Base-by-base conservation (phyloP, 228 moss, liverwort and hornwort genomes). In the Sphagnum fallax region DNA sequence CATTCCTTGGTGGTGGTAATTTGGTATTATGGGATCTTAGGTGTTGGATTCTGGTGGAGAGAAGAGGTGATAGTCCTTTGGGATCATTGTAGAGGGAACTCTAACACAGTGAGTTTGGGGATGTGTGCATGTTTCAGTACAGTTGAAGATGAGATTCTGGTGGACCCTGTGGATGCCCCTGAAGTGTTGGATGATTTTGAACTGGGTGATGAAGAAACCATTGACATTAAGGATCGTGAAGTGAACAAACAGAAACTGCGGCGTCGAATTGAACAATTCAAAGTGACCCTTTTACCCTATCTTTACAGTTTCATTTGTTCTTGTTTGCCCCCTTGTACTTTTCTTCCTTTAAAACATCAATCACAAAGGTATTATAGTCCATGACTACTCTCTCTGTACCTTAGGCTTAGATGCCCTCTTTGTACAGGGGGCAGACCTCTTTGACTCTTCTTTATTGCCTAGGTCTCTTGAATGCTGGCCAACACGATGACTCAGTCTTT, bases 61-160 rank as follows among this genome's bases (percentile, higher is more conserved):
- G 32, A 32, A 32, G 32, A 32, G 32, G 2, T 32, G 32, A 32
- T 0, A 32, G 32, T 32, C 32, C 32, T 32, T 55, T 55, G 12
- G 55, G 55, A 4, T 12, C 9, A 55, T 3, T 55, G 9, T 8
- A 55, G 55, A 55, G 55, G 55, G 55, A 8, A 12, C 55, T 55
- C 8, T 8, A 8, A 55, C 55, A 55, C 12, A 12, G 9, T 8
- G 55, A 12, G 3, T 55, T 1, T 55, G 32, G 32, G 32, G 32
- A 32, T 32, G 32, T 32, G 32, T 32, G 32, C 32, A 55, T 55
- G 55, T 82, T 82, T 49, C 90, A 95, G 95, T 82, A 98, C 98
- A 81, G 90, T 98, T 66, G 98, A 98, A 83, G 98, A 98, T 83
- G 98, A 98, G 79, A 92, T 98, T 60, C 77, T 92, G 73, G 80